Evolutionary conservation across 1,139 yeast species (phyloP), one percentile per base, ranked within the genome.

Genomic region (Pichia terricola): DNA sequence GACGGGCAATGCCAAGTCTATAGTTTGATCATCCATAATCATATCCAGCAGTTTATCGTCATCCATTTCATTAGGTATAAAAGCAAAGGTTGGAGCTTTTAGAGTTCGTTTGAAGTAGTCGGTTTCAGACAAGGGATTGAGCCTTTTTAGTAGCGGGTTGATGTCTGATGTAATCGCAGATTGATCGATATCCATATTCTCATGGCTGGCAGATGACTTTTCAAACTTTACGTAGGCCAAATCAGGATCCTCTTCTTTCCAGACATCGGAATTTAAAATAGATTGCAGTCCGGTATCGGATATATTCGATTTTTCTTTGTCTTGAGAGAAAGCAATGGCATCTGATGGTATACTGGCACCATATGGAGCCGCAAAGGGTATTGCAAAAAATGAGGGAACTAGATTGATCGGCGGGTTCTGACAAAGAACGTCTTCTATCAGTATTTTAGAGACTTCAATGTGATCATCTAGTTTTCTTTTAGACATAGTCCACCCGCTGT

Each of bases 351-450:
- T 39, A 26, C 42, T 41, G 8, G 53, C 37, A n/a, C 46, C 50
- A 40, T 49, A 51, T 3, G 64, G 64, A 2, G 52, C 45, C 3
- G 56, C 43, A 33, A 58, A 48, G 4, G 60, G 53, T 3, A 53
- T 46, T 9, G 53, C 45, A 37, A 56, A 58, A 41, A 66, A 69
- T 2, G 58, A 59, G 3, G 72, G 72, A 3, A 65, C 52, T 8
- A 67, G 48, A 38, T 56, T 64, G 27, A 59, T 55, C 42, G 67
- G 43, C 0, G 70, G 69, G 11, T 16, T 16, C 22, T 16, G 22
- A 16, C 22, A 16, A 16, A 16, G 22, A 16, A 16, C 22, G 22
- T 16, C 22, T 16, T 16, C 22, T 16, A 16, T 16, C 22, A 16
- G 22, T 16, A 16, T 16, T 16, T 16, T 16, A 16, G 22, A 16